These are phyloP conservation scores for Scedosporium minutisporum DNA, from an alignment of 2,329 filamentous ascomycete genomes.

Conservation along the genomic window DNA sequence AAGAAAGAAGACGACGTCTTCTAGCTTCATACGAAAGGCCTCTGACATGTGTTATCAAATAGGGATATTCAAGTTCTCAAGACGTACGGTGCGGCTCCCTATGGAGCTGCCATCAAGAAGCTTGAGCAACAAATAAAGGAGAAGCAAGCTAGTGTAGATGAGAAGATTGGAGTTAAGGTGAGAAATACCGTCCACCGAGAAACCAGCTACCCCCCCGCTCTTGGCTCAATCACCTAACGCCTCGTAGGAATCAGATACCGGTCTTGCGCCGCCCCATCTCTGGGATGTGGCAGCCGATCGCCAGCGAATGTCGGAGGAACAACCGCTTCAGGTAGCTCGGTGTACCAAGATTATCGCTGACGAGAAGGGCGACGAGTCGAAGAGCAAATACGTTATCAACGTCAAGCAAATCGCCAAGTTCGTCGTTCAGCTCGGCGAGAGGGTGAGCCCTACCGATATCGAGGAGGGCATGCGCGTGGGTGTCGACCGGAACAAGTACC, in stretches of 20 bases:
- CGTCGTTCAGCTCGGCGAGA: conserved; percentile 92
- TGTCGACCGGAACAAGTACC: conserved; percentile 98
- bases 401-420: conserved; percentile 99
- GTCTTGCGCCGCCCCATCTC: conserved; percentile 92
- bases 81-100: conserved; percentile 95
- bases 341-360: conserved; percentile 99
- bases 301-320: conserved; percentile 97
- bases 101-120: conserved; percentile 87
- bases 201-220: neutral
- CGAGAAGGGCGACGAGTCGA: conserved; percentile 82
- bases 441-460: conserved; percentile 96
- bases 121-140: conserved; percentile 99
- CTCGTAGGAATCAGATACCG: conserved; percentile 86
- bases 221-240: conserved; percentile 9
- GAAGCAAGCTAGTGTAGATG: conserved; percentile 94
- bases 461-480: conserved; percentile 98
- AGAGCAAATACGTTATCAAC: conserved; percentile 99
- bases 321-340: conserved; percentile 90
- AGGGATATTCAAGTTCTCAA: conserved; percentile 99
- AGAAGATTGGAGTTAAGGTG: conserved; percentile 90
- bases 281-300: conserved; percentile 98
- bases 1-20: neutral
- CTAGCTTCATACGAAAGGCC: neutral
- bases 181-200: neutral
- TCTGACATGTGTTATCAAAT: neutral